Evolutionary conservation across 2,329 filamentous ascomycete genomes (phyloP).

Genomic region (Triangularia setosa): DNA sequence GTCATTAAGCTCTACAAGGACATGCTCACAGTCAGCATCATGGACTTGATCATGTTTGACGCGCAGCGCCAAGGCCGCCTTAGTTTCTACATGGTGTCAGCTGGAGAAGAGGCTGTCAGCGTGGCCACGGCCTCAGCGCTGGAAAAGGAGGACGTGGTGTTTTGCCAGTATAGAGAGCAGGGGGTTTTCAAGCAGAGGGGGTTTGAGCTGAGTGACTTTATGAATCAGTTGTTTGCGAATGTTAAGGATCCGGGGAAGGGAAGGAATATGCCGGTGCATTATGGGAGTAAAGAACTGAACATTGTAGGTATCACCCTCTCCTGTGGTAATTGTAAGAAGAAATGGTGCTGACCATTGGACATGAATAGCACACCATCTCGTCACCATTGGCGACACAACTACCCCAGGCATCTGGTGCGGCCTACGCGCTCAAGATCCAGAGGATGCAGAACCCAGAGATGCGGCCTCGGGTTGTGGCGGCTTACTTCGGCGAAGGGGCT

Average conservation of each 20-base stretch:
- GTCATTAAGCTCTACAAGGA: slow-evolving; percentile 59
- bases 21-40: slow-evolving; percentile 70
- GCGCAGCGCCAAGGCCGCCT: slow-evolving; percentile 91
- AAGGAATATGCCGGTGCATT: slow-evolving; percentile 97
- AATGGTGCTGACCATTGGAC: slow-evolving; percentile 14
- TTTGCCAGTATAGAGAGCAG: slow-evolving; percentile 91
- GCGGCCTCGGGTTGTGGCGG: slow-evolving; percentile 61
- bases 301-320: slow-evolving; percentile 55
- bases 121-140: slow-evolving; percentile 84
- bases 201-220: slow-evolving; percentile 83
- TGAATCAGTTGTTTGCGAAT: slow-evolving; percentile 93
- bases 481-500: slow-evolving; percentile 79
- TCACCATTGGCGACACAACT: slow-evolving; percentile 76
- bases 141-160: slow-evolving; percentile 80
- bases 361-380: slow-evolving; percentile 64
- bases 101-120: slow-evolving; percentile 90
- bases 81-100: slow-evolving; percentile 96
- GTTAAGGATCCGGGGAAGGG: slow-evolving; percentile 73
- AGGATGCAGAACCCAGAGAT: slow-evolving; percentile 59
- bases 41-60: slow-evolving; percentile 98
- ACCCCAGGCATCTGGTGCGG: slow-evolving; percentile 72
- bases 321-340: background rate
- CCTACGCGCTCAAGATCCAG: slow-evolving; percentile 74
- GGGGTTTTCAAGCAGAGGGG: slow-evolving; percentile 88
- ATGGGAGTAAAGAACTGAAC: slow-evolving; percentile 77